phyloP scores from a whole-genome alignment of 2,329 filamentous ascomycete genomes.

The Tolypocladium amazonense region DNA sequence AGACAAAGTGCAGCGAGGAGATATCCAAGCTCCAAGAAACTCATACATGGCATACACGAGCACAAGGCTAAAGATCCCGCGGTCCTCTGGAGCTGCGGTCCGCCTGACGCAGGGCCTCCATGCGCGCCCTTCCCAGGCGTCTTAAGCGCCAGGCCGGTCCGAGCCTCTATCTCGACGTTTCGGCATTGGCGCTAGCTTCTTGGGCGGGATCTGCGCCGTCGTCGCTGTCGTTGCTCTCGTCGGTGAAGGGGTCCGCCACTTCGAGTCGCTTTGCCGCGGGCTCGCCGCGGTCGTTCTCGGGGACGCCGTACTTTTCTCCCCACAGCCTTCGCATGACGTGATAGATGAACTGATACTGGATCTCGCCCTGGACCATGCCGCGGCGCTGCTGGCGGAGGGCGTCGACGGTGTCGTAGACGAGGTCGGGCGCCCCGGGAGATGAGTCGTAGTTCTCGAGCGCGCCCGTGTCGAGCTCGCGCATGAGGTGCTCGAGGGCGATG shows the following conservation, averaged over 20 bases:
- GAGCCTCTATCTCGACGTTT: constrained; percentile 1
- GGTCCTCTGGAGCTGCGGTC: not conserved
- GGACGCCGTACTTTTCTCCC: constrained; percentile 50
- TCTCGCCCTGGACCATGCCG: constrained; percentile 88
- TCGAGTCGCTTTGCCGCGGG: constrained; percentile 44
- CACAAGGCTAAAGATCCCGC: no score
- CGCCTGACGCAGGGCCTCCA: not conserved
- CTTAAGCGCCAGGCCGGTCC: not conserved
- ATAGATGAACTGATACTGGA: constrained; percentile 83
- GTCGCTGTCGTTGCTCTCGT: constrained; percentile 14
- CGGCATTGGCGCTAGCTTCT: constrained; percentile 4
- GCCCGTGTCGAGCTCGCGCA: constrained; percentile 70
- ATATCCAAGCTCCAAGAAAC: not conserved
- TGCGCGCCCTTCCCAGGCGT: not conserved
- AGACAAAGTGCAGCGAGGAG: not conserved
- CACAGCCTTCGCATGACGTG: constrained; percentile 69
- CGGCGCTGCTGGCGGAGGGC: constrained; percentile 74
- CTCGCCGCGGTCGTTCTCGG: constrained; percentile 24
- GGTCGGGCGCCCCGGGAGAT: constrained; percentile 37
- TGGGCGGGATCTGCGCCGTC: constrained; percentile 5
- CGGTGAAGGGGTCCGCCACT: constrained; percentile 32
- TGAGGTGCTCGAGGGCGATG: constrained; percentile 86
- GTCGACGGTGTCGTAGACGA: constrained; percentile 71
- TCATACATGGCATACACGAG: not conserved
- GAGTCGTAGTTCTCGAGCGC: constrained; percentile 42